Evolutionary conservation across 306 rosid species (phyloP).

Genomic region (Rosa lucieae): DNA sequence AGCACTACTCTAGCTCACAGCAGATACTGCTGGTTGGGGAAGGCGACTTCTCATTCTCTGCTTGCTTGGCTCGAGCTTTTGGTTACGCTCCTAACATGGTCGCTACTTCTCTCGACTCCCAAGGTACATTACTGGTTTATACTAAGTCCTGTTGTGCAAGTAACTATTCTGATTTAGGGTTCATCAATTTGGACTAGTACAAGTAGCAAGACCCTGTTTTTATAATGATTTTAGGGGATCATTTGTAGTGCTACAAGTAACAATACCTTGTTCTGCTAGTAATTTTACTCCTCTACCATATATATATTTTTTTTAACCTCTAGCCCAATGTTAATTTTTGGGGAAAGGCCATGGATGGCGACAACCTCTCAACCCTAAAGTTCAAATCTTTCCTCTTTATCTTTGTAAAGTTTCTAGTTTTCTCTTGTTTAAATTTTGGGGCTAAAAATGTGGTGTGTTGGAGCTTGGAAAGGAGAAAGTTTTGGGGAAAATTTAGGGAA

Average conservation of each 20-base stretch:
- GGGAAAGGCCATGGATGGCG: neutral
- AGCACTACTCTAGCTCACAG: constrained; percentile 26
- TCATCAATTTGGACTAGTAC: neutral
- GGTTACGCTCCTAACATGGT: constrained; percentile 25
- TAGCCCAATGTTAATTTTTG: neutral
- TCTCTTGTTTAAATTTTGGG: neutral
- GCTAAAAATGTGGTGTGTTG: neutral
- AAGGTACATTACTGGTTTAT: constrained; percentile 6
- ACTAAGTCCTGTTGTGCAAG: neutral
- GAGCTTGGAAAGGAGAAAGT: neutral
- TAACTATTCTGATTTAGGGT: neutral
- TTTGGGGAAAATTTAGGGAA: too few relatives aligned
- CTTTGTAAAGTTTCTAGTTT: neutral
- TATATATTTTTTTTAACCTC: neutral
- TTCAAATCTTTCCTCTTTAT: neutral
- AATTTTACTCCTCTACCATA: neutral
- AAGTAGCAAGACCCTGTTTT: neutral
- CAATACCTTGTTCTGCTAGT: neutral
- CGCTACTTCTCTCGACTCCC: constrained; percentile 29
- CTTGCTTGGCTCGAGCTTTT: constrained; percentile 31
- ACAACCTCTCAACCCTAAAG: neutral
- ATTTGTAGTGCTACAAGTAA: neutral
- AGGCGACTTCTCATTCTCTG: constrained; percentile 39
- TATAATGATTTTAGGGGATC: neutral
- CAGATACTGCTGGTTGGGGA: constrained; percentile 32